Evolutionary conservation across 2,329 filamentous ascomycete species (phyloP).

Genomic region (Lachnellula occidentalis): DNA sequence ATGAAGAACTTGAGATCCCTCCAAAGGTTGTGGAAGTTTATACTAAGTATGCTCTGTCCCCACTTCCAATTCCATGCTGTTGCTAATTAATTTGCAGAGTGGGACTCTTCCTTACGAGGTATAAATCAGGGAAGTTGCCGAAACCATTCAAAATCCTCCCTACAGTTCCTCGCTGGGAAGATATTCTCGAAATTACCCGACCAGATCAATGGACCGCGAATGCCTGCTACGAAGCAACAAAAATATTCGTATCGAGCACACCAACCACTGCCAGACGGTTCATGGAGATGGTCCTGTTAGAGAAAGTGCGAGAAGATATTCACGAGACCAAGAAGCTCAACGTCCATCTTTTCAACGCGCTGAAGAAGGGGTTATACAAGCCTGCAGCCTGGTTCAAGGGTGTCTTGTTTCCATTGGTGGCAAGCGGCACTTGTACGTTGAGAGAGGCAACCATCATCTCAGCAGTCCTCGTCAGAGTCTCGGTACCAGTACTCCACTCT

Average conservation of each 20-base stretch:
- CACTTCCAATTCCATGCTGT: neutral
- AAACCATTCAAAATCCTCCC: slow-evolving; percentile 98
- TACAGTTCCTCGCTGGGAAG: slow-evolving; percentile 86
- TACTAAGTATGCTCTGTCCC: slow-evolving; percentile 57
- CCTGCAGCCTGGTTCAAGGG: slow-evolving; percentile 96
- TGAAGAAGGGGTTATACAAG: slow-evolving; percentile 92
- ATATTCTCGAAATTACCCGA: slow-evolving; percentile 76
- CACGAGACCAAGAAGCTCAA: slow-evolving; percentile 92
- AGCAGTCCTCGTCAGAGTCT: slow-evolving; percentile 76
- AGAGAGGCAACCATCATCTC: slow-evolving; percentile 89
- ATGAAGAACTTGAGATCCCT: slow-evolving; percentile 81
- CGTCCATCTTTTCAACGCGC: slow-evolving; percentile 86
- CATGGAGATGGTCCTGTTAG: slow-evolving; percentile 79
- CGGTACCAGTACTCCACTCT: slow-evolving; percentile 86
- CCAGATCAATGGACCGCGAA: slow-evolving; percentile 73
- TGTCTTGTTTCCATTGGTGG: slow-evolving; percentile 83
- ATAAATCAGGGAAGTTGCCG: slow-evolving; percentile 92
- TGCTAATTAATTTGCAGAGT: slow-evolving; percentile 47
- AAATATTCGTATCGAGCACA: slow-evolving; percentile 84
- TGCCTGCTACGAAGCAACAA: slow-evolving; percentile 80
- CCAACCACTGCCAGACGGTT: slow-evolving; percentile 77
- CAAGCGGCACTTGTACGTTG: slow-evolving; percentile 80
- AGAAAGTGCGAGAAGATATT: slow-evolving; percentile 89
- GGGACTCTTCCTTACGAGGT: slow-evolving; percentile 81
- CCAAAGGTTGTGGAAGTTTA: slow-evolving; percentile 93